Conservation (phyloP, 2,329 filamentous ascomycete genomes). For the Zalaria obscura region DNA sequence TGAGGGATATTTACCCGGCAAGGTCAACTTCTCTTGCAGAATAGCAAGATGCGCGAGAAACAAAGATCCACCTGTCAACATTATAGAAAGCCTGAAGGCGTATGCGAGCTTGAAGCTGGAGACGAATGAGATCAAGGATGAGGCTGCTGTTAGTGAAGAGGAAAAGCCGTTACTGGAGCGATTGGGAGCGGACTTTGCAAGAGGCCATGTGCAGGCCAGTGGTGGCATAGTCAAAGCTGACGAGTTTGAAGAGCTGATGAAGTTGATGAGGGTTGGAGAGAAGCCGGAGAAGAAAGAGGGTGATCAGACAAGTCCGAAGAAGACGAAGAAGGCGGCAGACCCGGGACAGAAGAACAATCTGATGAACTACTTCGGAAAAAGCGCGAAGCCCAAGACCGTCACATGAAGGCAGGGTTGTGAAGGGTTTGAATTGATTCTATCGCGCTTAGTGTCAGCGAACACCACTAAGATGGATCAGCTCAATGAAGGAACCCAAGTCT, state of each 20-base stretch:
- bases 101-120: conserved; percentile 27
- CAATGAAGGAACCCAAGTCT: too few relatives aligned
- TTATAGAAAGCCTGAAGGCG: conserved; percentile 42
- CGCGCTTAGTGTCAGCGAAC: too few relatives aligned
- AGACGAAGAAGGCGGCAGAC: conserved; percentile 21
- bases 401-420: not conserved
- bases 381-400: conserved; percentile 2
- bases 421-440: not conserved
- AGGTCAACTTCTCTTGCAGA: conserved; percentile 55
- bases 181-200: conserved; percentile 49
- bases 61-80: conserved; percentile 44
- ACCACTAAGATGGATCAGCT: too few relatives aligned
- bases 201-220: conserved; percentile 53
- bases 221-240: conserved; percentile 46
- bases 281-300: conserved; percentile 29
- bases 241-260: conserved; percentile 53
- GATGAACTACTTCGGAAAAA: conserved; percentile 40
- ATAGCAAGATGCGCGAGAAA: conserved; percentile 41
- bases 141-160: conserved; percentile 19
- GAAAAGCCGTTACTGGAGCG: conserved; percentile 26
- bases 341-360: conserved; percentile 38
- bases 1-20: conserved; percentile 46
- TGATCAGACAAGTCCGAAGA: conserved; percentile 16
- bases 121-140: conserved; percentile 14
- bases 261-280: conserved; percentile 43